Conservation (phyloP, 306 rosid genomes). For the Amphicarpaea edgeworthii region DNA sequence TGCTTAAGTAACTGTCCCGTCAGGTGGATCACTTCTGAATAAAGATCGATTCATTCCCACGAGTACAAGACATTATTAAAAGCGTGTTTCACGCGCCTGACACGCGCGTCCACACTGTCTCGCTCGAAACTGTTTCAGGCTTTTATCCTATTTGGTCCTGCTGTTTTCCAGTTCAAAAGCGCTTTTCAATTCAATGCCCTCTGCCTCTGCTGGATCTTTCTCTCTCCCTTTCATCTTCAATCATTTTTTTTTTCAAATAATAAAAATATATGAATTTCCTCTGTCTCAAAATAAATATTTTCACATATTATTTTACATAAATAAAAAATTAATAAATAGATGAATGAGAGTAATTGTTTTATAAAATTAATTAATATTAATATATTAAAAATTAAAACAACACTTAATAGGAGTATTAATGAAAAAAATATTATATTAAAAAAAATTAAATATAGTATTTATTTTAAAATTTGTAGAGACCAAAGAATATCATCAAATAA, state of each 20-base stretch:
- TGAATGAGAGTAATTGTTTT: too few relatives aligned
- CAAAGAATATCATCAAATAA: too few relatives aligned
- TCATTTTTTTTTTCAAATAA: background rate
- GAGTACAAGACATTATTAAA: constrained; percentile 17
- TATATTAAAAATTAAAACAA: too few relatives aligned
- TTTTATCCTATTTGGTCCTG: constrained; percentile 51
- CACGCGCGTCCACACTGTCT: constrained; percentile 12
- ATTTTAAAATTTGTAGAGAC: too few relatives aligned
- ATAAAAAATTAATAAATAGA: too few relatives aligned
- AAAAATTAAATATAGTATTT: too few relatives aligned
- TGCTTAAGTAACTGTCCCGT: constrained; percentile 56
- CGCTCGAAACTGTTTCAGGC: constrained; percentile 4
- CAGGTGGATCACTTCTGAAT: constrained; percentile 55
- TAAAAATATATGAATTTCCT: too few relatives aligned
- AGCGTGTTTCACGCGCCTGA: background rate
- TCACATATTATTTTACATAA: too few relatives aligned
- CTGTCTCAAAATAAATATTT: too few relatives aligned
- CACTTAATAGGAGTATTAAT: too few relatives aligned
- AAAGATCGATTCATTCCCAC: constrained; percentile 56
- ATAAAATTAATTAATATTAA: too few relatives aligned
- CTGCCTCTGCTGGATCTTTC: background rate
- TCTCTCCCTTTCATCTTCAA: background rate
- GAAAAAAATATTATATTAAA: too few relatives aligned
- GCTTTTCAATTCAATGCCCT: constrained; percentile 28
- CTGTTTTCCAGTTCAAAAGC: constrained; percentile 42